Evolutionary conservation across 345 rosid genomes (phyloP).

Genomic region (Corchorus olitorius): DNA sequence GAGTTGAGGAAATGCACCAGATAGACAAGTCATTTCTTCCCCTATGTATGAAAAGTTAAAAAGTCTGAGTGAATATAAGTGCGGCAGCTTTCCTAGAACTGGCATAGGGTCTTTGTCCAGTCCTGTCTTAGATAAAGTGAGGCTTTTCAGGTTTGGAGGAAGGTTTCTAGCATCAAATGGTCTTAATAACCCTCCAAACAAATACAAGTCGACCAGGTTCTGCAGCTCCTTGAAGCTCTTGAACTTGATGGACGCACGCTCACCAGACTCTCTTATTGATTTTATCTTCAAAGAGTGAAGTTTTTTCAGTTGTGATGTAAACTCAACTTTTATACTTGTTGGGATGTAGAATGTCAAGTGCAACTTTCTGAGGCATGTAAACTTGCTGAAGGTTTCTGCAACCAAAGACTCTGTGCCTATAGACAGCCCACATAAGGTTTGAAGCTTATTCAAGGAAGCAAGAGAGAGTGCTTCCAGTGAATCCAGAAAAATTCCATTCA

Average conservation of each 20-base stretch:
- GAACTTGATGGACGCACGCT: conserved; percentile 21
- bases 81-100: conserved; percentile 23
- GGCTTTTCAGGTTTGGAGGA: conserved; percentile 22
- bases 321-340: neutral
- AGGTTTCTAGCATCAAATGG: neutral
- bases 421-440: conserved; percentile 1
- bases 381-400: neutral
- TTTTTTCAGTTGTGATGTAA: neutral
- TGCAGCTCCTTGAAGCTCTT: neutral
- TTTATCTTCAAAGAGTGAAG: neutral
- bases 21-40: conserved; percentile 23
- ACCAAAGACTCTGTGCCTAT: neutral
- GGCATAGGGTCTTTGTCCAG: conserved; percentile 33
- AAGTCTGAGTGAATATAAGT: conserved; percentile 35
- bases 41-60: conserved; percentile 34
- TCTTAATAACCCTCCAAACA: conserved; percentile 26
- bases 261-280: neutral
- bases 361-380: neutral
- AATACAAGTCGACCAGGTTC: conserved; percentile 29
- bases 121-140: conserved; percentile 34
- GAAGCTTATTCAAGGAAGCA: neutral
- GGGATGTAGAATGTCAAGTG: neutral
- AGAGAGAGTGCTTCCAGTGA: neutral
- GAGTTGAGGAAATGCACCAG: conserved; percentile 24
- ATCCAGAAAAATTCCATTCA: neutral